Percentiles rank a stretch among this genome's conserved stretches.
These are phyloP conservation scores for Phytophthora gonapodyides DNA, from an alignment of 352 stramenopile genomes.

Conservation along the genomic window DNA sequence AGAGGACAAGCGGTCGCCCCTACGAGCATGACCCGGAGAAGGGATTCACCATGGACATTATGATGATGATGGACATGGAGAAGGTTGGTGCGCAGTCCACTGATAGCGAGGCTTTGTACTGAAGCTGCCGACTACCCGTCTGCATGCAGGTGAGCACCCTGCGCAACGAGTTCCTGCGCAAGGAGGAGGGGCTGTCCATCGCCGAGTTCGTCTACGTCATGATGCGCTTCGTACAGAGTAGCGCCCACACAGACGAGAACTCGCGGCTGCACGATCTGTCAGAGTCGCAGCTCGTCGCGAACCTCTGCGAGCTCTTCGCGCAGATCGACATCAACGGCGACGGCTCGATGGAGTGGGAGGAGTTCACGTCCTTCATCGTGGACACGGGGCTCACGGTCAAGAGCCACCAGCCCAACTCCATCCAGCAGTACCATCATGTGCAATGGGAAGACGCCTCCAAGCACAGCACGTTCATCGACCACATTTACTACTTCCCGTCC, in stretches of 20 bases:
- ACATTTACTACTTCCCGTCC: conserved; percentile 84
- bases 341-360: conserved; percentile 92
- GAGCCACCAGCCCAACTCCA: conserved; percentile 87
- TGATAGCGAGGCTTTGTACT: too few relatives aligned
- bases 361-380: conserved; percentile 93
- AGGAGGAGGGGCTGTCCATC: conserved; percentile 79
- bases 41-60: conserved; percentile 91
- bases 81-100: conserved; percentile 42
- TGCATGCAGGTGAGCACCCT: conserved; percentile 63
- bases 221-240: conserved; percentile 77
- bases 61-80: conserved; percentile 92
- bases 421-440: conserved; percentile 83
- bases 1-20: conserved; percentile 29
- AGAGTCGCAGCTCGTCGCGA: conserved; percentile 81
- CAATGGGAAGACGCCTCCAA: conserved; percentile 85
- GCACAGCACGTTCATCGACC: conserved; percentile 84
- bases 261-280: conserved; percentile 64
- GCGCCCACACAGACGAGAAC: conserved; percentile 56
- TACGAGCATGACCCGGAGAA: conserved; percentile 84
- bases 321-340: conserved; percentile 93
- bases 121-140: too few relatives aligned
- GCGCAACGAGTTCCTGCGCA: conserved; percentile 84
- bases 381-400: conserved; percentile 85
- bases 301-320: conserved; percentile 89
- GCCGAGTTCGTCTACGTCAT: conserved; percentile 90